A percentile compares a stretch with the other conserved stretches of the same genome.
Evolutionary conservation across 768 basidiomycete species (phyloP).

Genomic region (Hygrophorus russula): DNA sequence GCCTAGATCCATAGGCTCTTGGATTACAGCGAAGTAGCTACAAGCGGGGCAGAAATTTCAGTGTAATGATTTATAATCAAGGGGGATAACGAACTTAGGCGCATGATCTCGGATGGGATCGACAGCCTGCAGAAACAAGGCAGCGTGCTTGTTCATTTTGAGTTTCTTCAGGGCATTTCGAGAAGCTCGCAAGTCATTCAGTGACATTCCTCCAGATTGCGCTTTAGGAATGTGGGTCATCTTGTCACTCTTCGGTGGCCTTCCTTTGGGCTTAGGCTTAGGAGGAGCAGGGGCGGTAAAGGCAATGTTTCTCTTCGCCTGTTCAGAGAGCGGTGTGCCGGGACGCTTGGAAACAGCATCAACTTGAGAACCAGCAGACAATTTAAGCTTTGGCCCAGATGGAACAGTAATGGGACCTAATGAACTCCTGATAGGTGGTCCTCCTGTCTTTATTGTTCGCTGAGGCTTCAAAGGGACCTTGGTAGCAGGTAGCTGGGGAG

Average conservation of each 20-base stretch:
- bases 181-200: slow-evolving; percentile 66
- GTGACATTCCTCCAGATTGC: slow-evolving; percentile 64
- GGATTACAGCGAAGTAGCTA: slow-evolving; percentile 87
- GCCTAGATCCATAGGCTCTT: slow-evolving; percentile 89
- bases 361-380: slow-evolving; percentile 22
- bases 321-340: slow-evolving; percentile 21
- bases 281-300: slow-evolving; percentile 21
- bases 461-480: slow-evolving; percentile 37
- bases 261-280: slow-evolving; percentile 18
- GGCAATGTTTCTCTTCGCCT: slow-evolving; percentile 22
- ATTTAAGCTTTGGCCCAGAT: slow-evolving; percentile 46
- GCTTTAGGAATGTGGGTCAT: slow-evolving; percentile 52
- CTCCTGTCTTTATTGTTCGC: slow-evolving; percentile 26
- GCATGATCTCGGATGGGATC: slow-evolving; percentile 90
- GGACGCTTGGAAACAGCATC: slow-evolving; percentile 13
- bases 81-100: slow-evolving; percentile 50
- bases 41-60: background rate
- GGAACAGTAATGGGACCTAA: slow-evolving; percentile 20
- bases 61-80: background rate
- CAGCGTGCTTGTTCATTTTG: slow-evolving; percentile 58
- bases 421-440: slow-evolving; percentile 24
- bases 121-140: slow-evolving; percentile 79
- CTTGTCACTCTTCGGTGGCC: slow-evolving; percentile 18
- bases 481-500: slow-evolving; percentile 43
- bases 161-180: slow-evolving; percentile 75